These are phyloP conservation scores for Schizochytrium sp. DNA, from an alignment of 108 stramenopile species.

Conservation along the genomic window DNA sequence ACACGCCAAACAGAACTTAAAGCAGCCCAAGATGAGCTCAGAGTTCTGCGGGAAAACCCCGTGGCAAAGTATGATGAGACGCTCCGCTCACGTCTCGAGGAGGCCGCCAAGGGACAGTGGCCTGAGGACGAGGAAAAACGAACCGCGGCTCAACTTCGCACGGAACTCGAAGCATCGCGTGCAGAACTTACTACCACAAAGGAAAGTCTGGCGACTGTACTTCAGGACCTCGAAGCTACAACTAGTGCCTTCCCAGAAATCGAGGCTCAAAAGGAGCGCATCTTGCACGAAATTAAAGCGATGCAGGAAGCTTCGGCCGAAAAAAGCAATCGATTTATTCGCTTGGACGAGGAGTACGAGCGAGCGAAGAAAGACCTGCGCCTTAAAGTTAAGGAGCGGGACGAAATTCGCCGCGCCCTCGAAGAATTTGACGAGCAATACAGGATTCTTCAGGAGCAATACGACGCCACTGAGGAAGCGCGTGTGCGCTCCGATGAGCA, in stretches of 20 bases:
- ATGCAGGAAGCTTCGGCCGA: not conserved
- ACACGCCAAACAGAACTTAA: not conserved
- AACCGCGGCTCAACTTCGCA: not conserved
- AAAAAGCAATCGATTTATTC: constrained; percentile 24
- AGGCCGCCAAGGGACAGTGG: constrained; percentile 52
- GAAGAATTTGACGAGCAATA: constrained; percentile 13
- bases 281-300: not conserved
- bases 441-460: not conserved
- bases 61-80: not conserved
- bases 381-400: not conserved
- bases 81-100: not conserved
- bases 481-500: not conserved
- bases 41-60: not conserved
- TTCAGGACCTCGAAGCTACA: constrained; percentile 26
- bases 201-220: constrained; percentile 11
- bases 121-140: constrained; percentile 2
- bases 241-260: constrained; percentile 11
- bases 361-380: constrained; percentile 4
- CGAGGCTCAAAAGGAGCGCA: constrained; percentile 46
- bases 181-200: not conserved
- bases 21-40: not conserved
- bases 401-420: constrained; percentile 27
- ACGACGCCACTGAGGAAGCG: constrained; percentile 13
- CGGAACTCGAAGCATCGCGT: constrained; percentile 36
- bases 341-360: constrained; percentile 2